These are phyloP conservation scores for Aspergillus kassunensis DNA, from an alignment of 495 filamentous ascomycete species.

Conservation along the genomic window DNA sequence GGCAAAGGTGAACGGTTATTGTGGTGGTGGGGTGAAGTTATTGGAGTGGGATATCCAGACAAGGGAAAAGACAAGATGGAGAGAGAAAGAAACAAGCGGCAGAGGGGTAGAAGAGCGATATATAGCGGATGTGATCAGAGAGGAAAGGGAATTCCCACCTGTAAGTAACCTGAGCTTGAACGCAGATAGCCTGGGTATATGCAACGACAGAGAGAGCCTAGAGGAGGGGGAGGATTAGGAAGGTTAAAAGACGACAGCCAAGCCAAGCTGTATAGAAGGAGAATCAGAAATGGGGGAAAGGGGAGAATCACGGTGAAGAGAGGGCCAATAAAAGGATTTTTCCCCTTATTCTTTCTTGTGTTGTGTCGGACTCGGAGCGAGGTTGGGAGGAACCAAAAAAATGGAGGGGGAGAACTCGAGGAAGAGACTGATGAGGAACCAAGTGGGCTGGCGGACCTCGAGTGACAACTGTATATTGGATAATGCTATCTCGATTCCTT, in stretches of 20 bases:
- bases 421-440: conserved; percentile 18
- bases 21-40: neutral
- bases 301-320: neutral
- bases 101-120: conserved; percentile 3
- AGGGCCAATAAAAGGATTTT: conserved; percentile 2
- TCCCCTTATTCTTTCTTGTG: conserved; percentile 4
- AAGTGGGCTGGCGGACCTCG: conserved; percentile 10
- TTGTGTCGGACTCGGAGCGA: conserved; percentile 11
- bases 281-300: neutral
- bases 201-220: neutral
- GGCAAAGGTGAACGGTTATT: neutral
- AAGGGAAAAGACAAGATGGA: neutral
- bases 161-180: conserved; percentile 2
- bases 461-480: neutral
- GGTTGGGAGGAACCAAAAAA: conserved; percentile 20
- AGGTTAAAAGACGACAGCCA: conserved; percentile 4
- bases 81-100: conserved; percentile 5
- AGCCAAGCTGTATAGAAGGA: neutral
- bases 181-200: conserved; percentile 11
- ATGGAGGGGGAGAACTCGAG: conserved; percentile 14
- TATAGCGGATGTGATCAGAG: conserved; percentile 6
- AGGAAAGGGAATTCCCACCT: conserved; percentile 14
- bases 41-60: neutral
- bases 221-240: conserved; percentile 6
- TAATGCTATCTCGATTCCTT: neutral